Evolutionary conservation across 176 grass and related monocot species (phyloP).

Genomic region (Melocanna baccifera): DNA sequence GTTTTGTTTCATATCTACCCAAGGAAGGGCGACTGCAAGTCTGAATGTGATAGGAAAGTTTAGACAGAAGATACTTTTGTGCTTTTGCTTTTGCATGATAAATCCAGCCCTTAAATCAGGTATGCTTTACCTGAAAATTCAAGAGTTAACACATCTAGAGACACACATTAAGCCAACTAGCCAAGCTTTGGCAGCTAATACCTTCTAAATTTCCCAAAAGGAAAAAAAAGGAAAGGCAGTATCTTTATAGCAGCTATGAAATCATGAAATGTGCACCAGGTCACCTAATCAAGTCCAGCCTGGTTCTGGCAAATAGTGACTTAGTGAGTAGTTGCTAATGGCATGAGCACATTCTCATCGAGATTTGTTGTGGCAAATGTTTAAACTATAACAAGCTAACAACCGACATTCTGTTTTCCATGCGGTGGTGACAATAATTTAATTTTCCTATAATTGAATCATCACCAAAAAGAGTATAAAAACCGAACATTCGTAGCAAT

Average conservation of each 20-base stretch:
- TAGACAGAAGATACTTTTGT: neutral
- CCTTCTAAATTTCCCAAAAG: neutral
- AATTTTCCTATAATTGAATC: neutral
- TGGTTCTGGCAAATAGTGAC: slow-evolving; percentile 11
- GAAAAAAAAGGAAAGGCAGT: no score
- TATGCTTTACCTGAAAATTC: neutral
- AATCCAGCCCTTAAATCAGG: neutral
- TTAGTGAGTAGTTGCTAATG: slow-evolving; percentile 7
- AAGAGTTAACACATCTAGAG: neutral
- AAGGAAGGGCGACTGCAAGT: neutral
- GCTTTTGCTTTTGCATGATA: neutral
- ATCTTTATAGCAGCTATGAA: neutral
- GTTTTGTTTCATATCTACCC: neutral
- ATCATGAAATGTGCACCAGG: no score
- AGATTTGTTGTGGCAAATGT: slow-evolving; percentile 5
- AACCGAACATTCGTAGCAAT: neutral
- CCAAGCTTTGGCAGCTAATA: neutral
- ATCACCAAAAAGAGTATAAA: neutral
- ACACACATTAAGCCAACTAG: neutral
- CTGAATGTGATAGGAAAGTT: neutral
- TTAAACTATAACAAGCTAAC: slow-evolving; percentile 11
- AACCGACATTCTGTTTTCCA: slow-evolving; percentile 13
- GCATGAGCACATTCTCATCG: neutral
- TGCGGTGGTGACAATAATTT: neutral
- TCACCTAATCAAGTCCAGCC: neutral